Conservation (phyloP, 768 basidiomycete species). For the Mycena rebaudengoi region DNA sequence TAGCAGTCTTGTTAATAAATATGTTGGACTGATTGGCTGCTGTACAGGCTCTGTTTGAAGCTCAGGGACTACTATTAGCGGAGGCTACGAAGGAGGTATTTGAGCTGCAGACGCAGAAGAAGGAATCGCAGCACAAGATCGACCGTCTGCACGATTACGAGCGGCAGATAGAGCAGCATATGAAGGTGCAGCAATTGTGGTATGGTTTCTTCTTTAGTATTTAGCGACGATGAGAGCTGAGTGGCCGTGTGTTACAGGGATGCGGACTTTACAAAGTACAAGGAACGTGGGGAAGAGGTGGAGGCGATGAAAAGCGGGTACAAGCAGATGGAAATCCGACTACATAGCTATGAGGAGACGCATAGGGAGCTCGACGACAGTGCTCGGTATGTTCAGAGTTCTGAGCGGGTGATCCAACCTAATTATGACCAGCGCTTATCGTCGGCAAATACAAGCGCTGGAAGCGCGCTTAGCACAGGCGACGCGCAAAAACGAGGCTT, state of each 20-base stretch:
- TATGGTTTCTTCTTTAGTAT: conserved; percentile 42
- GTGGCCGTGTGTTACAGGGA: conserved; percentile 63
- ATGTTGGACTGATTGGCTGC: not conserved
- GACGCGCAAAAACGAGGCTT: conserved; percentile 51
- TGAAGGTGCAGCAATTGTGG: conserved; percentile 83
- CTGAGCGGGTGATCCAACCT: not conserved
- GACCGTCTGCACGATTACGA: conserved; percentile 87
- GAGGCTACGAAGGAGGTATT: conserved; percentile 78
- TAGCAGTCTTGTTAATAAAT: not conserved
- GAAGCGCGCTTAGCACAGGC: conserved; percentile 62
- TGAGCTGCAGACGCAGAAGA: conserved; percentile 75
- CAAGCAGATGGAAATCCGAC: conserved; percentile 70
- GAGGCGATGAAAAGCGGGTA: conserved; percentile 63
- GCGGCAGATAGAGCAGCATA: conserved; percentile 82
- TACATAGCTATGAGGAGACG: conserved; percentile 65
- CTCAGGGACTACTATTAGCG: conserved; percentile 72
- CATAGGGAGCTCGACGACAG: conserved; percentile 64
- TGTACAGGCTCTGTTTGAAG: conserved; percentile 67
- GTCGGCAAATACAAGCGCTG: conserved; percentile 68
- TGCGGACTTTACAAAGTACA: conserved; percentile 74
- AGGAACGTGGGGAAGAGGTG: conserved; percentile 68
- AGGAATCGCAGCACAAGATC: conserved; percentile 84
- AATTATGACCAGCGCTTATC: conserved; percentile 55
- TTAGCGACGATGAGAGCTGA: not conserved
- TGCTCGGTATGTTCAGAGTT: conserved; percentile 58